Percentiles rank a stretch among this genome's conserved stretches.
Evolutionary conservation across 768 basidiomycete species (phyloP).

Genomic region (Phanerochaete sordida): DNA sequence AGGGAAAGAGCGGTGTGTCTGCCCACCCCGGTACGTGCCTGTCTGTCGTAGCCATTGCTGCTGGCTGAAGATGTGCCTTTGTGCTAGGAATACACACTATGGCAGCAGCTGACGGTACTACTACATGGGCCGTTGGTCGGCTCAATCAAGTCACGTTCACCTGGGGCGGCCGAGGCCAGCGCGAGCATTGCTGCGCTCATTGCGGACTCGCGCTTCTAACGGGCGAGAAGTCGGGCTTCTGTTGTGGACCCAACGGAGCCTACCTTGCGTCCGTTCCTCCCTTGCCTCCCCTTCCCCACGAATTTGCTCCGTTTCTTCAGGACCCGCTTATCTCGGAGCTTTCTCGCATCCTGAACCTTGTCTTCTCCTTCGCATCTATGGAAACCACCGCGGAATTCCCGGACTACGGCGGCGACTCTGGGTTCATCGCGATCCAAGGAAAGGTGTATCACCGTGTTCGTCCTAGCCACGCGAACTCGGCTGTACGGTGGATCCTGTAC

Average conservation of each 20-base stretch:
- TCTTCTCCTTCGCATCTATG: slow-evolving; percentile 31
- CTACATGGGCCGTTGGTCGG: not conserved
- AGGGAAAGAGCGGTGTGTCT: too few species aligned
- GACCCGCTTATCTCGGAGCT: slow-evolving; percentile 23
- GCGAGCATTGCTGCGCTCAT: slow-evolving; percentile 12
- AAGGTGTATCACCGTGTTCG: slow-evolving; percentile 31
- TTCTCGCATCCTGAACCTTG: slow-evolving; percentile 27
- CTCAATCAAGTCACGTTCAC: not conserved
- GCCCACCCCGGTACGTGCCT: too few species aligned
- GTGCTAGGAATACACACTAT: not conserved
- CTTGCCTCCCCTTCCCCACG: slow-evolving; percentile 26
- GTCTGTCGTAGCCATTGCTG: too few species aligned
- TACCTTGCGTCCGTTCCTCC: slow-evolving; percentile 19
- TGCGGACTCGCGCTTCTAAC: slow-evolving; percentile 26
- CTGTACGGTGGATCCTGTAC: slow-evolving; percentile 31
- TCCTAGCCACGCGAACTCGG: slow-evolving; percentile 23
- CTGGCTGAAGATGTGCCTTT: too few species aligned
- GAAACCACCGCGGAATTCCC: slow-evolving; percentile 27
- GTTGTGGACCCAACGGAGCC: slow-evolving; percentile 27
- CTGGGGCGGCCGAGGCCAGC: not conserved
- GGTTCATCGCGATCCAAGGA: slow-evolving; percentile 27
- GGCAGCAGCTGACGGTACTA: not conserved
- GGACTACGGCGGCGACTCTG: slow-evolving; percentile 8
- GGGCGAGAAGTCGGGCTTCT: slow-evolving; percentile 29
- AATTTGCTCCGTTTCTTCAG: slow-evolving; percentile 24